Base-by-base conservation (phyloP, 2,329 filamentous ascomycete species). In the Beauveria bassiana region DNA sequence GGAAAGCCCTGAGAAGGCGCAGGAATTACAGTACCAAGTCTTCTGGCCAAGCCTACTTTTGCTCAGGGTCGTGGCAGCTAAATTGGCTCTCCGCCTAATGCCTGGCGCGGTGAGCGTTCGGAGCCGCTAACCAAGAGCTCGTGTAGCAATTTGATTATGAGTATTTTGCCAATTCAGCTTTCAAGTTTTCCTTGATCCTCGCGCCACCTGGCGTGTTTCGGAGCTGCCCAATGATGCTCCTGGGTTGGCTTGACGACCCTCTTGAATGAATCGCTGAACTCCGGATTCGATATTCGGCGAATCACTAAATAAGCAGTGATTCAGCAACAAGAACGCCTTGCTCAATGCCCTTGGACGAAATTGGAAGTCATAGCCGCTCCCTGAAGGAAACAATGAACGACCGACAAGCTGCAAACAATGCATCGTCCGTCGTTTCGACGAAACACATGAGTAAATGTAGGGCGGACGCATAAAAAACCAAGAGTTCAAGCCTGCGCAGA, bases 241-340 rank as follows among this genome's bases (percentile, higher is more conserved):
- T 51, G 47, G 26, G 22, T 26, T 51, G 26, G 18, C 47, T 9
- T 22, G 47, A 54, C 18, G 40, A 20, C 28, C 56, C 46, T 51
- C 56, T 40, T 59, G 24, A 50, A 38, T 59, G 43, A 59, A 26
- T 59, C 46, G 56, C 38, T 28, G 56, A 59, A 59, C 42, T 59
- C 31, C 31, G 43, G 45, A 51, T 59, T 59, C 56, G 34, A 59
- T 22, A 18, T 59, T 59, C 46, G 51, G 51, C 28, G 10, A 51
- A 51, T 59, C 5, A n/a, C 20, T 51, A 28, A 59, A 51, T 26
- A 51, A 59, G 28, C 56, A 51, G 42, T 42, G 51, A 51, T 59
- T 51, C 34, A 38, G 12, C 34, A 38, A 38, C 34, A 16, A 38
- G 14, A 12, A 12, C 12, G 31, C 5, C 31, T 4, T 5, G 12